phyloP scores from a whole-genome alignment of 148 eudicot species.

The Fagopyrum homotropicum region DNA sequence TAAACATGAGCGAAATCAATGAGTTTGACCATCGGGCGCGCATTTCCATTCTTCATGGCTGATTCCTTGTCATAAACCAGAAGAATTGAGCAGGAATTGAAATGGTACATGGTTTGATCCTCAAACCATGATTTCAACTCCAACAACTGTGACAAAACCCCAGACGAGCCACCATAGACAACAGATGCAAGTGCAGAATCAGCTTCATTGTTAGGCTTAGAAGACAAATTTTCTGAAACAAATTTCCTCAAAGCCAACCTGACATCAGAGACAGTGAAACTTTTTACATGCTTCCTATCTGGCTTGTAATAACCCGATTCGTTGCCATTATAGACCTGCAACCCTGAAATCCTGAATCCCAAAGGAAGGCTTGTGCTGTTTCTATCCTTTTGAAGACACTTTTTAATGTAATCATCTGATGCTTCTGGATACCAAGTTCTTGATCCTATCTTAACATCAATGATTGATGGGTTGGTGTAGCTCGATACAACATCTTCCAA shows the following conservation, averaged over 20 bases:
- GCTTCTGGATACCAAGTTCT: slow-evolving; percentile 77
- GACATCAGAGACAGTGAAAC: slow-evolving; percentile 47
- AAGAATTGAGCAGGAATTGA: slow-evolving; percentile 63
- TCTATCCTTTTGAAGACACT: slow-evolving; percentile 63
- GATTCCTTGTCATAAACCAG: slow-evolving; percentile 51
- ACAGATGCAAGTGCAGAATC: slow-evolving; percentile 47
- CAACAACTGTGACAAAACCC: slow-evolving; percentile 64
- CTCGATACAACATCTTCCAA: slow-evolving; percentile 43
- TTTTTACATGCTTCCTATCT: slow-evolving; percentile 22
- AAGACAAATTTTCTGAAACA: slow-evolving; percentile 46
- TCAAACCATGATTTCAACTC: slow-evolving; percentile 96
- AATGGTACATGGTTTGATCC: slow-evolving; percentile 73
- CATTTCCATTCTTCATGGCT: slow-evolving; percentile 24
- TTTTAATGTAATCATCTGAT: slow-evolving; percentile 58
- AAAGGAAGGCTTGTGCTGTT: slow-evolving; percentile 39
- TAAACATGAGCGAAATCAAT: slow-evolving; percentile 88
- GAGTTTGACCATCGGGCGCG: slow-evolving; percentile 57
- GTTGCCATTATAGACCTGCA: slow-evolving; percentile 35
- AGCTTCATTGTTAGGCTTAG: slow-evolving; percentile 26
- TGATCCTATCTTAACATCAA: slow-evolving; percentile 85
- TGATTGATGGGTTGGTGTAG: slow-evolving; percentile 52
- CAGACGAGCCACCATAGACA: slow-evolving; percentile 64
- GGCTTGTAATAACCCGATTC: slow-evolving; percentile 78
- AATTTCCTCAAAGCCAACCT: slow-evolving; percentile 52
- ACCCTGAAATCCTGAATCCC: slow-evolving; percentile 80